Percentiles rank a stretch among this genome's conserved stretches.
Conservation (phyloP, 2,329 filamentous ascomycete genomes). For the Alternaria incomplexa region DNA sequence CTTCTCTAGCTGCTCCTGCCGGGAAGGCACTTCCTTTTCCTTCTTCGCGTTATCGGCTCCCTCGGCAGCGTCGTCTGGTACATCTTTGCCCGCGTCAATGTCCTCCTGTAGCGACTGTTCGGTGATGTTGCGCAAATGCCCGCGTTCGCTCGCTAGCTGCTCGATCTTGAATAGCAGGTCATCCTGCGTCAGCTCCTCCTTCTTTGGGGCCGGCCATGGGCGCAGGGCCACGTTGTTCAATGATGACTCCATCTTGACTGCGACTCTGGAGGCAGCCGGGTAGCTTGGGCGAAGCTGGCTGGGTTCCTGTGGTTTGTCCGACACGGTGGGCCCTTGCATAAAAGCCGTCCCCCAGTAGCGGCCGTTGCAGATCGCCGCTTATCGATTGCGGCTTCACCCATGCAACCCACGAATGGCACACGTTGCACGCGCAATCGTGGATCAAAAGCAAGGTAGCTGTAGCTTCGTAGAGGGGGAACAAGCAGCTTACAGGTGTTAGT, state of each 20-base stretch:
- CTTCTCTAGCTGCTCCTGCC: slow-evolving; percentile 47
- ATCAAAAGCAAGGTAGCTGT: neutral
- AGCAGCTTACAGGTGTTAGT: neutral
- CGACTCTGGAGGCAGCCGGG: neutral
- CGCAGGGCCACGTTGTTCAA: slow-evolving; percentile 63
- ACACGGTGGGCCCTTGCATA: slow-evolving; percentile 25
- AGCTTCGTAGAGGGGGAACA: neutral
- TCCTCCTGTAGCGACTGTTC: slow-evolving; percentile 75
- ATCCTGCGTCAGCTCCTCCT: slow-evolving; percentile 58
- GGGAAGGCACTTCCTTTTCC: slow-evolving; percentile 44
- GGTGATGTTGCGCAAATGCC: slow-evolving; percentile 80
- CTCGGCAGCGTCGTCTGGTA: slow-evolving; percentile 48
- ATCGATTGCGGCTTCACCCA: slow-evolving; percentile 17
- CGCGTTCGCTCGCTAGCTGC: slow-evolving; percentile 78
- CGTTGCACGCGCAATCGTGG: neutral
- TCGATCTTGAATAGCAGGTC: slow-evolving; percentile 73
- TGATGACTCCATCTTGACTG: slow-evolving; percentile 33
- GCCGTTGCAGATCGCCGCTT: slow-evolving; percentile 13
- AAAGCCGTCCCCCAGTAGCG: slow-evolving; percentile 20
- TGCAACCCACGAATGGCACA: neutral
- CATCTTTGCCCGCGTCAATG: slow-evolving; percentile 58
- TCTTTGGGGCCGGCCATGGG: slow-evolving; percentile 63
- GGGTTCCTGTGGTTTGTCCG: slow-evolving; percentile 13
- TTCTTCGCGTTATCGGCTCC: slow-evolving; percentile 53
- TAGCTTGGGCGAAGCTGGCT: slow-evolving; percentile 5